phyloP scores from a whole-genome alignment of 345 rosid genomes.

The Arabidopsis suecica region DNA sequence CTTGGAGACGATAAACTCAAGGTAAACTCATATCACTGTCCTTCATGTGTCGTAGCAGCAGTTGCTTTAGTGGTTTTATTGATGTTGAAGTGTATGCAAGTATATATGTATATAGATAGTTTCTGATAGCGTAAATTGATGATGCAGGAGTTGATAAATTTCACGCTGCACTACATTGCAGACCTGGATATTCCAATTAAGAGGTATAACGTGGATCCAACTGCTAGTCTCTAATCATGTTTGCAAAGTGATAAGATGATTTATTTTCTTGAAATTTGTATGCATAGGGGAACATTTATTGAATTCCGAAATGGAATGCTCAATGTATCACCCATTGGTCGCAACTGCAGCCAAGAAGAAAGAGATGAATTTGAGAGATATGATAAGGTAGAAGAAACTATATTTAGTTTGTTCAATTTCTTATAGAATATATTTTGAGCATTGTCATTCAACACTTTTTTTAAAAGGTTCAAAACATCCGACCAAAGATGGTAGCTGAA shows the following conservation, averaged over 20 bases:
- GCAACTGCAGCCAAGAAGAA: conserved; percentile 99
- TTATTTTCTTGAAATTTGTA: conserved; percentile 22
- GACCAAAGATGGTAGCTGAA: conserved; percentile 81
- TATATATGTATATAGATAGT: conserved; percentile 2
- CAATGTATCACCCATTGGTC: conserved; percentile 96
- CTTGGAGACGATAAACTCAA: conserved; percentile 89
- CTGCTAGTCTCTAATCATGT: conserved; percentile 17
- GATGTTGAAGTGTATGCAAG: not conserved
- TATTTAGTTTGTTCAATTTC: conserved; percentile 7
- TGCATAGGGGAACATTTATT: conserved; percentile 87
- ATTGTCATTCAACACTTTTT: conserved; percentile 27
- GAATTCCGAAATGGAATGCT: conserved; percentile 98
- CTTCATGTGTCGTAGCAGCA: conserved; percentile 17
- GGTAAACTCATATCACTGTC: conserved; percentile 50
- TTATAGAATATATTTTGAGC: not conserved
- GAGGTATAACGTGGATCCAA: conserved; percentile 55
- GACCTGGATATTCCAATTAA: conserved; percentile 98
- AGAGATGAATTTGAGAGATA: conserved; percentile 94
- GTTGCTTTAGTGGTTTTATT: not conserved
- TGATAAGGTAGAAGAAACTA: conserved; percentile 68
- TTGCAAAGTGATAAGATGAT: not conserved
- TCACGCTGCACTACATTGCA: conserved; percentile 86
- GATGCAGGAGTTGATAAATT: conserved; percentile 87
- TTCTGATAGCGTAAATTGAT: conserved; percentile 30
- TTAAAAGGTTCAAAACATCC: conserved; percentile 78